A percentile compares a stretch with the other conserved stretches of the same genome.
Evolutionary conservation across 139 green algal species (phyloP).

Genomic region (Protoeuglena noctilucae): DNA sequence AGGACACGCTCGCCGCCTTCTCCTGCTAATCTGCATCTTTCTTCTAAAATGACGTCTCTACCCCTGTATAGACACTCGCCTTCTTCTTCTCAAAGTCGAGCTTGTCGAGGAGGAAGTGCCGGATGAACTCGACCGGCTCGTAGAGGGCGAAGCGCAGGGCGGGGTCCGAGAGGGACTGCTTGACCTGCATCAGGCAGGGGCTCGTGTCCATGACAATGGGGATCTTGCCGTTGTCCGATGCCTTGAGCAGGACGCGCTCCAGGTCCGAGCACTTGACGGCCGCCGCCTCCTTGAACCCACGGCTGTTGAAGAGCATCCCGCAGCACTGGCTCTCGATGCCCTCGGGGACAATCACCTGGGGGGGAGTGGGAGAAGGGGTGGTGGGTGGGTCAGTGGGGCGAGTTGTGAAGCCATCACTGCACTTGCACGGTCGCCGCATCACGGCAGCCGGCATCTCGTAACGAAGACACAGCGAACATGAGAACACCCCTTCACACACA

Average conservation of each 20-base stretch:
- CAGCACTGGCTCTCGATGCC: constrained; percentile 49
- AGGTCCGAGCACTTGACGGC: constrained; percentile 34
- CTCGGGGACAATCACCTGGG: constrained; percentile 75
- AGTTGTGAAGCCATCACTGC: too few species aligned
- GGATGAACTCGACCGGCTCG: constrained; percentile 91
- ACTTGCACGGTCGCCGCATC: too few species aligned
- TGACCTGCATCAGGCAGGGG: constrained; percentile 75
- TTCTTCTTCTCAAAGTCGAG: constrained; percentile 71
- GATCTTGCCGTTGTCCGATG: constrained; percentile 68
- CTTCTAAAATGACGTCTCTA: too few species aligned
- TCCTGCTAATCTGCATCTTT: too few species aligned
- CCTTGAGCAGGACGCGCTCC: constrained; percentile 64
- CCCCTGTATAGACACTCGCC: too few species aligned
- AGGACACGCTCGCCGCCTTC: too few species aligned
- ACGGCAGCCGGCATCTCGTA: too few species aligned
- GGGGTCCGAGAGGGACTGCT: constrained; percentile 47
- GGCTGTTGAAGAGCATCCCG: constrained; percentile 91
- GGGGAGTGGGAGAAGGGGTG: too few species aligned
- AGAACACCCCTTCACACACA: constrained; percentile 10
- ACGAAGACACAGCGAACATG: not conserved
- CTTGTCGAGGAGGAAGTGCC: constrained; percentile 78
- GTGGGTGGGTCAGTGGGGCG: too few species aligned
- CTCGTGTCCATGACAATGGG: constrained; percentile 86
- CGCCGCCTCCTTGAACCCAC: constrained; percentile 71
- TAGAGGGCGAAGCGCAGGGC: constrained; percentile 71